A percentile compares a stretch with the other conserved stretches of the same genome.
Conservation (phyloP, 768 basidiomycete species). For the Agrocybe pediades region DNA sequence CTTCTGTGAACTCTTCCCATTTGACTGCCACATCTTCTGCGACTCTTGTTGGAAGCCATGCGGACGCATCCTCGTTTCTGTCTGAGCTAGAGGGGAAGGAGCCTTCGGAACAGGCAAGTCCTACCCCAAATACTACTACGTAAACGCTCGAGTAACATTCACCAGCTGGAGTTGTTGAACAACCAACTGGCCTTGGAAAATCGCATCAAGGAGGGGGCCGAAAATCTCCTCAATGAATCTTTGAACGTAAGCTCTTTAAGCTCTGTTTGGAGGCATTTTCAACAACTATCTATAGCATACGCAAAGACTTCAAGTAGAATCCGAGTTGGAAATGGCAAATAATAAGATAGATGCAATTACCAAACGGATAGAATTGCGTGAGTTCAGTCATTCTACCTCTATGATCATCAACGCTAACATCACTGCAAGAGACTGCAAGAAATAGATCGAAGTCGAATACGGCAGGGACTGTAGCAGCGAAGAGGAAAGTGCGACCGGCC, state of each 20-base stretch:
- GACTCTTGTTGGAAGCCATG: slow-evolving; percentile 28
- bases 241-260: slow-evolving; percentile 43
- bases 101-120: slow-evolving; percentile 44
- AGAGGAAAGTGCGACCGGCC: slow-evolving; percentile 14
- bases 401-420: neutral
- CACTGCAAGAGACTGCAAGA: slow-evolving; percentile 31
- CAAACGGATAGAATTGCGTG: slow-evolving; percentile 57
- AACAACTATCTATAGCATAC: slow-evolving; percentile 42
- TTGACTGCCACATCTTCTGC: slow-evolving; percentile 21
- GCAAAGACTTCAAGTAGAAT: slow-evolving; percentile 73
- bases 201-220: slow-evolving; percentile 89
- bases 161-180: slow-evolving; percentile 67
- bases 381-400: slow-evolving; percentile 20
- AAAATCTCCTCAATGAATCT: slow-evolving; percentile 79
- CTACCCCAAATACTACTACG: no score
- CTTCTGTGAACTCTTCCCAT: slow-evolving; percentile 17
- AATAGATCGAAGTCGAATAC: slow-evolving; percentile 11
- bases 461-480: slow-evolving; percentile 9
- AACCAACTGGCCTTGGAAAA: slow-evolving; percentile 73
- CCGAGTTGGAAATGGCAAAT: slow-evolving; percentile 75
- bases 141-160: neutral
- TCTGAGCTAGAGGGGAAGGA: slow-evolving; percentile 49
- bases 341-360: slow-evolving; percentile 70
- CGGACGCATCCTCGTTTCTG: slow-evolving; percentile 31
- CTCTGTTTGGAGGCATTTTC: neutral